Evolutionary conservation across 2,329 filamentous ascomycete genomes (phyloP).

Genomic region (Alternaria arborescens): DNA sequence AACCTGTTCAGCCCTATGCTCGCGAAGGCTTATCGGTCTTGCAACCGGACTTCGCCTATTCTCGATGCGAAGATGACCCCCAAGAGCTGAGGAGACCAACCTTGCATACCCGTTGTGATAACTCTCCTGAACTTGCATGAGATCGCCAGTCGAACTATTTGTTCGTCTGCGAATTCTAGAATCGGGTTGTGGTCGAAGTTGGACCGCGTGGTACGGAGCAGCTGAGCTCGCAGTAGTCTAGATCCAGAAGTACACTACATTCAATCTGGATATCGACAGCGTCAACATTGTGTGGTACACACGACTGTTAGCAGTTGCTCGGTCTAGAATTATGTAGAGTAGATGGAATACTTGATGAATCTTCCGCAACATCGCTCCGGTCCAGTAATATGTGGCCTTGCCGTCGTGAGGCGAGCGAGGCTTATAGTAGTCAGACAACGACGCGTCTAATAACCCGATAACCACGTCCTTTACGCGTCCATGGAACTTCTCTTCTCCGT

Average conservation of each 20-base stretch:
- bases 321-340: not conserved
- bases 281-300: not conserved
- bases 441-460: not conserved
- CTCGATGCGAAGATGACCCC: not conserved
- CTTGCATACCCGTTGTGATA: not conserved
- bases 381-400: not conserved
- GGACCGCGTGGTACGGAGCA: slow-evolving; percentile 1
- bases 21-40: not conserved
- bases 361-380: not conserved
- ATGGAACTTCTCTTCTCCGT: not conserved
- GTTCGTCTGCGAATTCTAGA: not conserved
- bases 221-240: not conserved
- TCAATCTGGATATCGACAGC: not conserved
- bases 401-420: not conserved
- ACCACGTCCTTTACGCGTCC: not conserved
- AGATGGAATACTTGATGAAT: not conserved
- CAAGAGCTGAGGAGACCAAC: not conserved
- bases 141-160: not conserved
- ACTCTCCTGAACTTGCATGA: slow-evolving; percentile 12
- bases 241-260: not conserved
- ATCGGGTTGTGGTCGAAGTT: not conserved
- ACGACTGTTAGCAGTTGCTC: not conserved
- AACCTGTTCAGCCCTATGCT: slow-evolving; percentile 15
- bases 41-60: slow-evolving; percentile 20
- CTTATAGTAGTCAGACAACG: not conserved